Conservation (phyloP, 805 yeast species). For the Metschnikowia vanudenii region DNA sequence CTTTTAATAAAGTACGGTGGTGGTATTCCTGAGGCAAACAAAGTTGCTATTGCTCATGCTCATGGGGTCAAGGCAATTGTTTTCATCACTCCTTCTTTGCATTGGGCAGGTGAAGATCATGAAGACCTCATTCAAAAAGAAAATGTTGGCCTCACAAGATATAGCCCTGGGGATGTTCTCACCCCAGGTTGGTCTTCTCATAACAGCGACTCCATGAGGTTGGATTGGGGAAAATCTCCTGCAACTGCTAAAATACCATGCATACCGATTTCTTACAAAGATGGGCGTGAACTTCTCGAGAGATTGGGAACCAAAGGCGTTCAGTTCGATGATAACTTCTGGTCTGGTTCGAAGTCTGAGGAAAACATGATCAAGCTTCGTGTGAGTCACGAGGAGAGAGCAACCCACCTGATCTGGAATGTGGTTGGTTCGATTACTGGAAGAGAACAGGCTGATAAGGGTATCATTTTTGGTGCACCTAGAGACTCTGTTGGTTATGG, state of each 20-base stretch:
- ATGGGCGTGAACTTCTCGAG: conserved; percentile 44
- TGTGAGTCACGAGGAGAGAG: conserved; percentile 42
- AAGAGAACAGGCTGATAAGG: conserved; percentile 71
- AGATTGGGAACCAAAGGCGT: conserved; percentile 30
- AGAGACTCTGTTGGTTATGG: conserved; percentile 79
- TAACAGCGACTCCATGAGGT: conserved; percentile 37
- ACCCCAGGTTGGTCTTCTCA: conserved; percentile 72
- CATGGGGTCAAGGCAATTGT: conserved; percentile 64
- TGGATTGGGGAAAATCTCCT: conserved; percentile 45
- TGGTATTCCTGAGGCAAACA: conserved; percentile 34
- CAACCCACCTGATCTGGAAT: conserved; percentile 72
- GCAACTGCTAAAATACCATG: conserved; percentile 72
- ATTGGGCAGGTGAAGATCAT: conserved; percentile 17
- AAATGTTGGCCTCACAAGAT: conserved; percentile 58
- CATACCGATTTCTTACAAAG: conserved; percentile 73
- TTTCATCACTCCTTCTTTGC: conserved; percentile 47
- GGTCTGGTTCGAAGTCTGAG: conserved; percentile 26
- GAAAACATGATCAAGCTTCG: conserved; percentile 25
- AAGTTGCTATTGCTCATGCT: conserved; percentile 49
- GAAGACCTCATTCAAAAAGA: conserved; percentile 51
- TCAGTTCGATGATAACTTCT: conserved; percentile 28
- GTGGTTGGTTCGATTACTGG: conserved; percentile 77
- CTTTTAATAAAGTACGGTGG: conserved; percentile 62
- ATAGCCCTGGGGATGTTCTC: conserved; percentile 73
- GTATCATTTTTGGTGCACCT: conserved; percentile 76